These are phyloP conservation scores for Globisporangium nunn DNA, from an alignment of 352 stramenopile species.

Conservation along the genomic window DNA sequence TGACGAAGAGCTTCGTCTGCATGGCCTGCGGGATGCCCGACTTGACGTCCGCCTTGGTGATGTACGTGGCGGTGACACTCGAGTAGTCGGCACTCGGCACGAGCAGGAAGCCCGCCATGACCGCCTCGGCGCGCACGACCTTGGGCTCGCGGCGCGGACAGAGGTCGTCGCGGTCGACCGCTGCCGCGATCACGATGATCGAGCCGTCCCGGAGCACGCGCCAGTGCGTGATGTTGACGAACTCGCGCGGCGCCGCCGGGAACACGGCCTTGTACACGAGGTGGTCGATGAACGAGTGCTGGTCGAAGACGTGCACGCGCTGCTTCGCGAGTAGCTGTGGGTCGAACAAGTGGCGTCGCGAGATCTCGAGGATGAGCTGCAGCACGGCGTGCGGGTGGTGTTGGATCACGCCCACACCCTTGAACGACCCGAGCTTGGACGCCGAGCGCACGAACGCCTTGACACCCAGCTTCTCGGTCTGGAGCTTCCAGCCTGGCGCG, in stretches of 20 bases:
- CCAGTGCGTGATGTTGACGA: conserved; percentile 70
- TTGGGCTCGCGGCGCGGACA: conserved; percentile 34
- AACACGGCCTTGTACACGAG: conserved; percentile 66
- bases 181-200: conserved; percentile 45
- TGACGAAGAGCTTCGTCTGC: conserved; percentile 67
- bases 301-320: conserved; percentile 49
- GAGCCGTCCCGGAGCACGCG: conserved; percentile 52
- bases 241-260: conserved; percentile 41
- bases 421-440: conserved; percentile 39
- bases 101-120: conserved; percentile 63
- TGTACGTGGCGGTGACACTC: conserved; percentile 46
- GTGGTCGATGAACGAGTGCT: conserved; percentile 71
- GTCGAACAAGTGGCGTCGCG: conserved; percentile 38
- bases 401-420: conserved; percentile 48
- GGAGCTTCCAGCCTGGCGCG: conserved; percentile 52
- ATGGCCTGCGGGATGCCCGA: conserved; percentile 40
- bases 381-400: conserved; percentile 48
- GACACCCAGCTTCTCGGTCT: conserved; percentile 45
- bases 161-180: conserved; percentile 29
- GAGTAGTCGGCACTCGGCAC: conserved; percentile 52
- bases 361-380: conserved; percentile 47
- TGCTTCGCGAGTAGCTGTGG: conserved; percentile 43
- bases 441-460: conserved; percentile 45
- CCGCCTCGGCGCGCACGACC: conserved; percentile 37
- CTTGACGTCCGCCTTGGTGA: conserved; percentile 63